phyloP scores from a whole-genome alignment of 768 basidiomycete genomes.

The Hydnomerulius pinastri region DNA sequence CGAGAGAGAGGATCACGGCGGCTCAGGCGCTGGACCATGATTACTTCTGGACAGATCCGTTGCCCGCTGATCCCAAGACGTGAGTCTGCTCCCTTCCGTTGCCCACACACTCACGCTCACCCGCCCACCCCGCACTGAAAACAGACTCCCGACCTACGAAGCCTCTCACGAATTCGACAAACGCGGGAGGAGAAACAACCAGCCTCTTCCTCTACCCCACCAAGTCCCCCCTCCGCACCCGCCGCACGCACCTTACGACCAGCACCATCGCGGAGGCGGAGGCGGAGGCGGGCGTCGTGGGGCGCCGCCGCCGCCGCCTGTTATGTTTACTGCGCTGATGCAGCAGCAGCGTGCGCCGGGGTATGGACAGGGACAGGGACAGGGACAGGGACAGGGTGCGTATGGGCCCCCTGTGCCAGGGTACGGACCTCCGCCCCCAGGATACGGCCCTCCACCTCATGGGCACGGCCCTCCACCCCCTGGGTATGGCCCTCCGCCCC shows the following conservation, averaged over 20 bases:
- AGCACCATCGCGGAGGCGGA: slow-evolving; percentile 31
- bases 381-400: too few relatives aligned
- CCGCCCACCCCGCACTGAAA: not conserved
- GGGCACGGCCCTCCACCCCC: slow-evolving; percentile 14
- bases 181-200: slow-evolving; percentile 57
- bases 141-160: slow-evolving; percentile 74
- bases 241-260: slow-evolving; percentile 36
- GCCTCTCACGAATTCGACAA: slow-evolving; percentile 84
- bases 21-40: slow-evolving; percentile 85
- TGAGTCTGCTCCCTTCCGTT: slow-evolving; percentile 34
- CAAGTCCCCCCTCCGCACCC: slow-evolving; percentile 25
- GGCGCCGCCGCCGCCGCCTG: slow-evolving; percentile 26
- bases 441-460: too few relatives aligned
- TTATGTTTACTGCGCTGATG: slow-evolving; percentile 33
- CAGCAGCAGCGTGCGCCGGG: slow-evolving; percentile 21
- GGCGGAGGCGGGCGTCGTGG: slow-evolving; percentile 35
- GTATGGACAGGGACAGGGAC: slow-evolving; percentile 8
- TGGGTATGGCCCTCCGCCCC: slow-evolving; percentile 14
- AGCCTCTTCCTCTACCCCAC: slow-evolving; percentile 23
- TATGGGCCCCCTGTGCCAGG: slow-evolving; percentile 7
- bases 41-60: slow-evolving; percentile 91
- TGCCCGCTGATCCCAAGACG: slow-evolving; percentile 85
- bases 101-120: not conserved
- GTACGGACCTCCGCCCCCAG: too few relatives aligned
- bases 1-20: slow-evolving; percentile 81